These are phyloP conservation scores for Colletotrichum sp. DNA, from an alignment of 2,329 filamentous ascomycete genomes.

Conservation along the genomic window DNA sequence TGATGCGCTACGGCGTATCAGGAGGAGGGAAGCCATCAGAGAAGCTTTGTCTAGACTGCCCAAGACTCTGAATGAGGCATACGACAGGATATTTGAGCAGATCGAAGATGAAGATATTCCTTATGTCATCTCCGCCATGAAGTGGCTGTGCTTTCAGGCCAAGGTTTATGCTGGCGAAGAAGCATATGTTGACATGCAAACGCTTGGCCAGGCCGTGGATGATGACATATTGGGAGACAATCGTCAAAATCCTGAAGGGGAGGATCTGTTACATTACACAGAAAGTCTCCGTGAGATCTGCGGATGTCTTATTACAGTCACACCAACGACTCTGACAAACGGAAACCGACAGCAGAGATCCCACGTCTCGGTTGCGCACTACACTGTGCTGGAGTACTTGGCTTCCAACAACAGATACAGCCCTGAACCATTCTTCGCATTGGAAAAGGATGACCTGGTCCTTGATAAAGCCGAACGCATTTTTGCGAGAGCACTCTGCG, in stretches of 20 bases:
- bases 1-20: neutral
- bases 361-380: neutral
- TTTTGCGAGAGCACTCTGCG: accelerated
- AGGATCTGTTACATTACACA: accelerated
- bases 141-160: neutral
- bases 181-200: accelerated
- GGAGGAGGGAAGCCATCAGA: accelerated
- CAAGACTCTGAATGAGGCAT: neutral
- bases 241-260: accelerated
- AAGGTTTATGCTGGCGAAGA: accelerated
- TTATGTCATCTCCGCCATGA: neutral
- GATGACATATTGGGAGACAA: neutral
- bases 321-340: neutral
- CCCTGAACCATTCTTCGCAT: accelerated
- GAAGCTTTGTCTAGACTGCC: accelerated
- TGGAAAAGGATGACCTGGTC: accelerated
- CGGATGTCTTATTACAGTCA: neutral
- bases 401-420: accelerated
- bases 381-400: neutral
- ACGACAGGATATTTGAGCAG: neutral
- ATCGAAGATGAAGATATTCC: neutral
- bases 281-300: accelerated
- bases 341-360: accelerated
- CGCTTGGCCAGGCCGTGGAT: accelerated
- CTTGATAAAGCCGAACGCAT: accelerated